phyloP scores from a whole-genome alignment of 116 monocot genomes.

The Papilionanthe hybrid region DNA sequence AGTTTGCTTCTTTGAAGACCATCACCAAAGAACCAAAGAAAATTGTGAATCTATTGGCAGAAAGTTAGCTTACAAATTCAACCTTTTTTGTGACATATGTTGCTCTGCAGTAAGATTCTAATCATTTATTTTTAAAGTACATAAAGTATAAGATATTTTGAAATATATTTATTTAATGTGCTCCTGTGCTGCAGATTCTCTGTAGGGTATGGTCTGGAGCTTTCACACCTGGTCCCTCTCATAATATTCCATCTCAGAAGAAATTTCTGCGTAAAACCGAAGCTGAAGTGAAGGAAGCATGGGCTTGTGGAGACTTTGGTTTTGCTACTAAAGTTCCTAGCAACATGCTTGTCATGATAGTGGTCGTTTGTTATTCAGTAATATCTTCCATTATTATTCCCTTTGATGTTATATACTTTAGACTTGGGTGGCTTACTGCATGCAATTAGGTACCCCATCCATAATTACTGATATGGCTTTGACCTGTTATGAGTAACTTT shows the following conservation, averaged over 20 bases:
- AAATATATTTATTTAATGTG: neutral
- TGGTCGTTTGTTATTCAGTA: slow-evolving; percentile 86
- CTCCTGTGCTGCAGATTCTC: slow-evolving; percentile 54
- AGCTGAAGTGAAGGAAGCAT: slow-evolving; percentile 74
- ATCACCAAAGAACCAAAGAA: slow-evolving; percentile 32
- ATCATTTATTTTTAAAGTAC: neutral
- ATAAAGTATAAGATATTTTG: neutral
- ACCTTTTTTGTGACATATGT: slow-evolving; percentile 92
- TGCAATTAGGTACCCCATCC: slow-evolving; percentile 55
- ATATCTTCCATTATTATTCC: slow-evolving; percentile 90
- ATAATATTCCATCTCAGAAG: slow-evolving; percentile 73
- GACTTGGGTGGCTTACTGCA: slow-evolving; percentile 74
- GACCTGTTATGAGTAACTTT: too few relatives aligned
- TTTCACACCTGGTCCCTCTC: slow-evolving; percentile 76
- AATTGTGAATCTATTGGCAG: slow-evolving; percentile 42
- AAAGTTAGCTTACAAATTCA: slow-evolving; percentile 61
- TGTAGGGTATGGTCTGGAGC: slow-evolving; percentile 89
- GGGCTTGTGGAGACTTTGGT: slow-evolving; percentile 73
- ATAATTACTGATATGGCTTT: neutral
- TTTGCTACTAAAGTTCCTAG: slow-evolving; percentile 80
- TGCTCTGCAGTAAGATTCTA: slow-evolving; percentile 60
- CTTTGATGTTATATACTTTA: slow-evolving; percentile 77
- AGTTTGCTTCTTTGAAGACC: slow-evolving; percentile 44
- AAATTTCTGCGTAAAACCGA: slow-evolving; percentile 87
- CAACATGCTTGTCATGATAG: slow-evolving; percentile 85